Base-by-base conservation (phyloP, 2,329 filamentous ascomycete genomes). In the Fusarium palustre region DNA sequence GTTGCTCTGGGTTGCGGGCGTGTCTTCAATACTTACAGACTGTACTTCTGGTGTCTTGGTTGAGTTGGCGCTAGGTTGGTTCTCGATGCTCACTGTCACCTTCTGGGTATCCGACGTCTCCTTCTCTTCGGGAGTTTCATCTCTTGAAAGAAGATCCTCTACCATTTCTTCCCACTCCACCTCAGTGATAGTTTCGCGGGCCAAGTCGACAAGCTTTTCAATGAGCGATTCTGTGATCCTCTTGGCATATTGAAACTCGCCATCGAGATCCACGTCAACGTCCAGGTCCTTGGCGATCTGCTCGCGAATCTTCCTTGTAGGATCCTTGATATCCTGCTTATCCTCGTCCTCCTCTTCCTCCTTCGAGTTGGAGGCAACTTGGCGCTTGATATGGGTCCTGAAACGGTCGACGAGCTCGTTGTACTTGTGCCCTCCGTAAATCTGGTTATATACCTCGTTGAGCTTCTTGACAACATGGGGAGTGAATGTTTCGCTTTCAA, bases 381-480 rank as follows among this genome's bases (percentile, higher is more conserved):
- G 30, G 8, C 39, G 25, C 39, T 55, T 55, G 16, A 16, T 9
- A 16, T 39, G 18, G n/a, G 9, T 7, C 5, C 3, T 38, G 36
- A 50, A 25, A 50, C 12, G n/a, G n/a, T 49, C 16, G 42, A 59
- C 8, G n/a, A 45, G 33, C 10, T 43, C 7, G 5, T 36, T 7
- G 18, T 31, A n/a, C 34, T 39, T 20, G 36, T 16, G n/a, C 13
- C 36, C 33, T 18, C 16, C 33, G 3, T 5, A 18, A 34, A 20
- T 16, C n/a, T 33, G 34, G 31, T 30, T 28, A 20, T 41, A n/a
- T 30, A 25, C 36, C 22, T 57, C n/a, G 28, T 66, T 57, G 22
- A 67, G 41, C 43, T 49, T 62, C 36, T 49, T 33, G 5, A 54
- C 20, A 36, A 66, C 13, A 13, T 16, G n/a, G 18, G 47, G 48